phyloP scores from a whole-genome alignment of 176 grass and related monocot species.

The Triticum aestivum region IWGSC_CS_RefSeq_v2.1 NC_057800.1:32927121-32927620 shows the following conservation, averaged over 20 bases:
- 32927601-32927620: too few relatives aligned
- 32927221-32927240: conserved; percentile 45
- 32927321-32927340: conserved; percentile 45
- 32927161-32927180: conserved; percentile 11
- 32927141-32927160: conserved; percentile 17
- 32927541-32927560: too few relatives aligned
- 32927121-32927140: background rate
- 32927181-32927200: conserved; percentile 36
- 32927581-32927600: too few relatives aligned
- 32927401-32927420: background rate
- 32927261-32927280: conserved; percentile 39
- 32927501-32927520: too few relatives aligned
- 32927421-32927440: too few relatives aligned
- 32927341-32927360: conserved; percentile 42
- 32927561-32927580: too few relatives aligned
- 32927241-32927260: conserved; percentile 36
- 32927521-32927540: too few relatives aligned
- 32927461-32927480: too few relatives aligned
- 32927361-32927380: conserved; percentile 40
- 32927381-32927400: conserved; percentile 23
- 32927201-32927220: conserved; percentile 46
- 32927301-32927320: conserved; percentile 40
- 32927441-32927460: too few relatives aligned
- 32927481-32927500: too few relatives aligned
- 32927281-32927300: conserved; percentile 27